Conservation (phyloP, 2,329 filamentous ascomycete species). For the Pezicula neosporulosa region DNA sequence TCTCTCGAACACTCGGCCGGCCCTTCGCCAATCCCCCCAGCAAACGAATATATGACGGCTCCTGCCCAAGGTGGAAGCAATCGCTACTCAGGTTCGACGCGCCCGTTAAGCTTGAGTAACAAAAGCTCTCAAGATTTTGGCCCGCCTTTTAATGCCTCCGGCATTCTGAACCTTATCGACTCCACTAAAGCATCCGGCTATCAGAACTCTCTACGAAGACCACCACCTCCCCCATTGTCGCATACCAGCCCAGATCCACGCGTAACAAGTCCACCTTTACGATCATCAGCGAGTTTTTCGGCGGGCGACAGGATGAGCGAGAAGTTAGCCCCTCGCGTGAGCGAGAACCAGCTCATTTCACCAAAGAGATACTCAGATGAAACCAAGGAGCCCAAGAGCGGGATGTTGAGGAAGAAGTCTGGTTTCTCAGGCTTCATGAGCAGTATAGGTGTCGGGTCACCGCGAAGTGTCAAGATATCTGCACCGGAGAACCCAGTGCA, state of each 20-base stretch:
- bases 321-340: constrained; percentile 36
- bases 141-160: constrained; percentile 61
- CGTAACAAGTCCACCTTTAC: constrained; percentile 52
- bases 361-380: constrained; percentile 81
- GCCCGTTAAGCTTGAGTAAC: constrained; percentile 33
- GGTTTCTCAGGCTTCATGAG: constrained; percentile 87
- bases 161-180: constrained; percentile 59
- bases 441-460: constrained; percentile 74
- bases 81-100: constrained; percentile 32
- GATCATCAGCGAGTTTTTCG: constrained; percentile 65
- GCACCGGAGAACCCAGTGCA: constrained; percentile 96
- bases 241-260: constrained; percentile 53
- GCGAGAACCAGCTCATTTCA: constrained; percentile 44
- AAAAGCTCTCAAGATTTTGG: constrained; percentile 57
- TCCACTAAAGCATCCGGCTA: constrained; percentile 30
- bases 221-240: constrained; percentile 41
- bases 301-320: constrained; percentile 49
- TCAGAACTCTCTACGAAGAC: constrained; percentile 32
- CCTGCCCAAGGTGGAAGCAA: constrained; percentile 19
- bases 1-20: constrained; percentile 24
- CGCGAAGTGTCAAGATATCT: constrained; percentile 91
- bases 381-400: constrained; percentile 56
- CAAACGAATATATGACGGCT: constrained; percentile 19
- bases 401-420: constrained; percentile 74
- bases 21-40: constrained; percentile 24